These are phyloP conservation scores for Powellomyces hirtus DNA, from an alignment of 192 early-diverging fungal genomes.

Conservation along the genomic window DNA sequence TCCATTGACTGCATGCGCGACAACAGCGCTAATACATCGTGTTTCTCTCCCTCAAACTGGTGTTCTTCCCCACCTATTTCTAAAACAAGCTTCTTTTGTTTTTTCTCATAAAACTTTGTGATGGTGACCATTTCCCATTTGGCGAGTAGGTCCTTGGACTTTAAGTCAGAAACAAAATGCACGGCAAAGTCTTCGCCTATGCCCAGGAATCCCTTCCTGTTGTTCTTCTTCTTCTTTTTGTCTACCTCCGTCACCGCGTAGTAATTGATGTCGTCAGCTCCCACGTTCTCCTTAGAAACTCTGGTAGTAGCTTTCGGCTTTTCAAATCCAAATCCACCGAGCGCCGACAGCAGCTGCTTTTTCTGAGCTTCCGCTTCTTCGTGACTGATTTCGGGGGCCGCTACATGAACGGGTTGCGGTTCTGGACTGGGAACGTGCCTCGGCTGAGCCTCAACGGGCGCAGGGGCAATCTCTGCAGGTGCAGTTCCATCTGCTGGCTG, in stretches of 20 bases:
- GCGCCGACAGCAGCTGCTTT: slow-evolving; percentile 36
- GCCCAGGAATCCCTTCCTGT: slow-evolving; percentile 41
- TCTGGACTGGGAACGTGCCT: background rate
- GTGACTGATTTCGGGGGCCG: background rate
- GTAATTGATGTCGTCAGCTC: slow-evolving; percentile 32
- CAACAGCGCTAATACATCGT: slow-evolving; percentile 35
- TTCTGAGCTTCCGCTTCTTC: slow-evolving; percentile 41
- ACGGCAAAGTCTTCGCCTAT: slow-evolving; percentile 45
- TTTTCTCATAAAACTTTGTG: slow-evolving; percentile 44
- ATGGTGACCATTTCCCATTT: slow-evolving; percentile 42
- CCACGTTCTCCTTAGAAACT: slow-evolving; percentile 32
- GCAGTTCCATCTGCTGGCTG: slow-evolving; percentile 31
- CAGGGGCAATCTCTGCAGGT: background rate
- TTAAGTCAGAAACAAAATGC: slow-evolving; percentile 40
- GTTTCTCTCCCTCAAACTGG: slow-evolving; percentile 55
- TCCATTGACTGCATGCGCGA: slow-evolving; percentile 34
- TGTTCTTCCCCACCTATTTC: slow-evolving; percentile 39
- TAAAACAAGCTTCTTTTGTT: slow-evolving; percentile 48
- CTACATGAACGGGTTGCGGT: background rate
- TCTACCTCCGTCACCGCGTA: slow-evolving; percentile 38
- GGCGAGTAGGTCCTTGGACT: slow-evolving; percentile 30
- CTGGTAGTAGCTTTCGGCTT: slow-evolving; percentile 2
- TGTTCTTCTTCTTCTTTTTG: slow-evolving; percentile 62
- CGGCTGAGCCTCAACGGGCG: background rate
- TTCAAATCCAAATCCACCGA: slow-evolving; percentile 41